phyloP scores from a whole-genome alignment of 169 alveolate species.

The Plasmodium relictum region DNA sequence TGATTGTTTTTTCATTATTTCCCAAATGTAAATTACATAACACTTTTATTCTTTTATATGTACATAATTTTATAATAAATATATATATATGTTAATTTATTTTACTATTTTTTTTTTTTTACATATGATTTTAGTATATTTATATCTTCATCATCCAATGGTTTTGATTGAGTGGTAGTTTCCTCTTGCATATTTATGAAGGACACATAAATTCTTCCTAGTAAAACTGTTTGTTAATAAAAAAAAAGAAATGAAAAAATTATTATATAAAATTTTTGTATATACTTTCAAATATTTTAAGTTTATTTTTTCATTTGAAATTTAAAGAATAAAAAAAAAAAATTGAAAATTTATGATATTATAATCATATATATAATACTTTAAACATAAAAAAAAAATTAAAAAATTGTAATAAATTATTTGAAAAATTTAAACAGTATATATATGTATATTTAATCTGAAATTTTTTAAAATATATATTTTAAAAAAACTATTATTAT shows the following conservation, averaged over 20 bases:
- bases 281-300: neutral
- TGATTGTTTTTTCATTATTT: neutral
- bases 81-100: neutral
- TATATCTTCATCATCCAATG: constrained; percentile 79
- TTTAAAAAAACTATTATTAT: too few relatives aligned
- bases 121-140: constrained; percentile 75
- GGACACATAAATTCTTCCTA: constrained; percentile 28
- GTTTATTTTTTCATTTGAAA: neutral
- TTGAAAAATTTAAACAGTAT: too few relatives aligned
- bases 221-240: neutral
- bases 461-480: too few relatives aligned
- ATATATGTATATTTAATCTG: too few relatives aligned
- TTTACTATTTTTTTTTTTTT: constrained; percentile 16
- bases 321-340: neutral
- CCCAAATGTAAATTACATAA: too few relatives aligned
- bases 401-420: too few relatives aligned
- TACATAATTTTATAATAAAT: neutral
- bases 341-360: too few relatives aligned
- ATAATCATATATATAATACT: too few relatives aligned
- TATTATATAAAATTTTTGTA: neutral
- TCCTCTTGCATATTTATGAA: constrained; percentile 52
- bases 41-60: neutral
- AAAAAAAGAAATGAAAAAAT: neutral
- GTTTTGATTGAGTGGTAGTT: constrained; percentile 60
- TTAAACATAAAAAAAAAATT: too few relatives aligned